Conservation (phyloP, 225 moss, liverwort and hornwort species). For the Pseudisothecium myosuroides region DNA sequence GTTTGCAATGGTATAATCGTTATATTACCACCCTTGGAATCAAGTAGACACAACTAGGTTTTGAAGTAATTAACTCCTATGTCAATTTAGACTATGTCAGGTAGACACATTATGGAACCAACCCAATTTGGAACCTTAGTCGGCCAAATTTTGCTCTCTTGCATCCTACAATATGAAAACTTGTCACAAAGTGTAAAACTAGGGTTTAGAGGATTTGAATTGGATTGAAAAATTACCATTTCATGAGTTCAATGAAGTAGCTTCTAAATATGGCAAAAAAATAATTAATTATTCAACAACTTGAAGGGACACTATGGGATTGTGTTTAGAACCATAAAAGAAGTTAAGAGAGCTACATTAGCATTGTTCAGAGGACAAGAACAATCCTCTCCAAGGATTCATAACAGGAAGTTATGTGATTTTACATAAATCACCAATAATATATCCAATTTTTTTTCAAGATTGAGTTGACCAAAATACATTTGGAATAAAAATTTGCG, state of each 20-base stretch:
- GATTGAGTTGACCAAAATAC: background rate
- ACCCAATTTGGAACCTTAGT: background rate
- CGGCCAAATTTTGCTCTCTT: background rate
- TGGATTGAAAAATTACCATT: background rate
- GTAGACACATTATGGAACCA: fast-evolving
- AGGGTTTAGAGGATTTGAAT: background rate
- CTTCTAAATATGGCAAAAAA: background rate
- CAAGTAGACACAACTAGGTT: no score
- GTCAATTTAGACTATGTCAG: no score
- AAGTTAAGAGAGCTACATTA: no score
- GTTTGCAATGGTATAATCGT: no score
- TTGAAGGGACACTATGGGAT: background rate
- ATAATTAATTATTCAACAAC: background rate
- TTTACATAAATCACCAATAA: background rate
- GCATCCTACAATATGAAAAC: background rate
- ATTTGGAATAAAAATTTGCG: background rate
- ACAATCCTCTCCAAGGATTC: background rate
- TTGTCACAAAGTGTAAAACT: background rate
- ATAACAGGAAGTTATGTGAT: fast-evolving
- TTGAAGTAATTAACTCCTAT: no score
- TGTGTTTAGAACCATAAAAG: background rate
- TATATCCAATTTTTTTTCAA: background rate
- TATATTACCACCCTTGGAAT: no score
- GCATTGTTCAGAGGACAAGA: background rate
- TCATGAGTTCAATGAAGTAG: background rate